phyloP scores from a whole-genome alignment of 2,329 filamentous ascomycete genomes.

The Pezicula rhizophila region DNA sequence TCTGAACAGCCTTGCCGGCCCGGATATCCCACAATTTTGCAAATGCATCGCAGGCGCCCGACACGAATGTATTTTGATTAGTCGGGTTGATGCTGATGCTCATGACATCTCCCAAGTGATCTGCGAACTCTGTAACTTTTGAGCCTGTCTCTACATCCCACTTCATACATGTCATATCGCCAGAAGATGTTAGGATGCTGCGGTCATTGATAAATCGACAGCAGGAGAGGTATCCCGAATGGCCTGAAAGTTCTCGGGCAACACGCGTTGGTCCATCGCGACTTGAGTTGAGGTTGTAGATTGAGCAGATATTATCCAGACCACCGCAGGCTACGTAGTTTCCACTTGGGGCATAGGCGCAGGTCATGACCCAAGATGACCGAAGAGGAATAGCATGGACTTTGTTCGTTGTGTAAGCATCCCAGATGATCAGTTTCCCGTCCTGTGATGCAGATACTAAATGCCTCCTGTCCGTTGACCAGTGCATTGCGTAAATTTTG shows the following conservation, averaged over 20 bases:
- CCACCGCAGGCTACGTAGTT: constrained; percentile 99
- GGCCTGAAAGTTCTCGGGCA: constrained; percentile 89
- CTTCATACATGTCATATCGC: constrained; percentile 99
- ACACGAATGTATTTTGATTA: constrained; percentile 98
- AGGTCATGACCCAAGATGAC: constrained; percentile 99
- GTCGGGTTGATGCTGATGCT: constrained; percentile 99
- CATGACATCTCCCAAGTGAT: constrained; percentile 98
- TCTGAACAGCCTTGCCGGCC: constrained; percentile 96
- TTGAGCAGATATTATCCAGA: constrained; percentile 98
- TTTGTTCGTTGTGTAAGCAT: constrained; percentile 99
- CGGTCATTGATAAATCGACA: constrained; percentile 98
- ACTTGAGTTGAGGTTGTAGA: constrained; percentile 94
- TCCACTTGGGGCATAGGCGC: constrained; percentile 94
- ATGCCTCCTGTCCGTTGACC: constrained; percentile 96
- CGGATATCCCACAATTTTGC: constrained; percentile 99
- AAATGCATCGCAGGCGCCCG: constrained; percentile 97
- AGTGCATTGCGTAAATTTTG: constrained; percentile 99
- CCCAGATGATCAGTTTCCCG: constrained; percentile 99
- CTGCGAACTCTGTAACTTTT: constrained; percentile 95
- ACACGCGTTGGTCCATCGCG: constrained; percentile 96
- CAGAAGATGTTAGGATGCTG: constrained; percentile 94
- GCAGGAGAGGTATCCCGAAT: constrained; percentile 96
- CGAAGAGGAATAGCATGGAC: constrained; percentile 96
- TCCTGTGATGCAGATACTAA: constrained; percentile 97
- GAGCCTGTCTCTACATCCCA: constrained; percentile 99